phyloP scores from a whole-genome alignment of 2,329 filamentous ascomycete genomes.

The Phaeomoniella chlamydospora region DNA sequence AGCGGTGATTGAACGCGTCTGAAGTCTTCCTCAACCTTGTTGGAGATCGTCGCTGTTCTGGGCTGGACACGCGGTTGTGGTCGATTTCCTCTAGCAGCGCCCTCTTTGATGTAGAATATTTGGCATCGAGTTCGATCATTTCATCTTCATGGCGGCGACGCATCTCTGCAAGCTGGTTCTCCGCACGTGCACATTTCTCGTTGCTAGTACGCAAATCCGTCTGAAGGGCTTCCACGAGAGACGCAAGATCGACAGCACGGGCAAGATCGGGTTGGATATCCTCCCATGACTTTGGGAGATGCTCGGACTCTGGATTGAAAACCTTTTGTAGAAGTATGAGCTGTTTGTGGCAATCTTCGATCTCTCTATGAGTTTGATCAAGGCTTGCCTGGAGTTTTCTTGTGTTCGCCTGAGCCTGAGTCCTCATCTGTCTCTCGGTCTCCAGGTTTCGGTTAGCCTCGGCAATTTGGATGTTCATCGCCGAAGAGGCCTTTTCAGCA shows the following conservation, averaged over 20 bases:
- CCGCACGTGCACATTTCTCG: slow-evolving; percentile 67
- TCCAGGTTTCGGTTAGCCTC: slow-evolving; percentile 83
- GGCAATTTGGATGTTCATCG: slow-evolving; percentile 65
- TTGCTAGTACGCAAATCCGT: slow-evolving; percentile 73
- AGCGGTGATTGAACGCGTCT: slow-evolving; percentile 41
- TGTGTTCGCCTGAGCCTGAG: slow-evolving; percentile 73
- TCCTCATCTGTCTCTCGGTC: slow-evolving; percentile 72
- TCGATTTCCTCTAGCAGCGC: slow-evolving; percentile 78
- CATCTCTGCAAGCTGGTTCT: slow-evolving; percentile 66
- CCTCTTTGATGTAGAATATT: slow-evolving; percentile 51
- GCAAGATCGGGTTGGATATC: slow-evolving; percentile 54
- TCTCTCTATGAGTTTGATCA: slow-evolving; percentile 66
- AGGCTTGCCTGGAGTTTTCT: slow-evolving; percentile 66
- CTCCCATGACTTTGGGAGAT: slow-evolving; percentile 50
- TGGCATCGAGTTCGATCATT: slow-evolving; percentile 48
- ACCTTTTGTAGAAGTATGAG: slow-evolving; percentile 72
- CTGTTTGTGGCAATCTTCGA: slow-evolving; percentile 65
- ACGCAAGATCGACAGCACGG: slow-evolving; percentile 58
- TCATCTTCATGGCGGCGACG: slow-evolving; percentile 61
- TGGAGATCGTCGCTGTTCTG: slow-evolving; percentile 49
- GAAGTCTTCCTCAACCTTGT: slow-evolving; percentile 50
- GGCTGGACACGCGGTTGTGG: slow-evolving; percentile 57
- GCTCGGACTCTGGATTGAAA: slow-evolving; percentile 61
- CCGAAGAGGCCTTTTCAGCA: slow-evolving; percentile 77
- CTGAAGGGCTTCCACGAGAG: slow-evolving; percentile 78